A percentile compares a stretch with the other conserved stretches of the same genome.
Evolutionary conservation across 768 basidiomycete genomes (phyloP).

Genomic region (Rhodotorula taiwanensis): DNA sequence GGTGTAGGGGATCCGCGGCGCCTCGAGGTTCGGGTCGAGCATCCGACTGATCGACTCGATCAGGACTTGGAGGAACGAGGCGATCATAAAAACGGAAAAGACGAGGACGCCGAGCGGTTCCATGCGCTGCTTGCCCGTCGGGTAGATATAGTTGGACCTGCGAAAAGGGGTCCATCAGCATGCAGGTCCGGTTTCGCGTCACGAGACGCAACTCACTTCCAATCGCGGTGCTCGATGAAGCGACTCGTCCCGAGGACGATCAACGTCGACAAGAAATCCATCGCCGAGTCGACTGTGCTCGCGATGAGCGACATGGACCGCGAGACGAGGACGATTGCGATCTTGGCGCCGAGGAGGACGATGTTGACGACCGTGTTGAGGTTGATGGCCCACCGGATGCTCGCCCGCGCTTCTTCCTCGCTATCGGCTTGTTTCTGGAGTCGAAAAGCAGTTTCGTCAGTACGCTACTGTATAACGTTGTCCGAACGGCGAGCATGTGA

Average conservation of each 20-base stretch:
- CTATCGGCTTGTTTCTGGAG: not conserved
- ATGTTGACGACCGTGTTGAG: slow-evolving; percentile 43
- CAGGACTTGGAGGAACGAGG: slow-evolving; percentile 43
- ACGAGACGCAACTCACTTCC: slow-evolving; percentile 16
- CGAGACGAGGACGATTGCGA: slow-evolving; percentile 46
- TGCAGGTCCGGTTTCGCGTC: no score
- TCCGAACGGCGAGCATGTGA: no score
- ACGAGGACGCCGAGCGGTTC: slow-evolving; percentile 48
- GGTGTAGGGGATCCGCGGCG: slow-evolving; percentile 29
- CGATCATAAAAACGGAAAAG: slow-evolving; percentile 48
- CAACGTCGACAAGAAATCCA: slow-evolving; percentile 47
- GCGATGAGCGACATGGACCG: slow-evolving; percentile 48
- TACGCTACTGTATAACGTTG: no score
- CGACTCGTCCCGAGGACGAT: slow-evolving; percentile 47
- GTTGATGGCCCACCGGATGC: slow-evolving; percentile 36
- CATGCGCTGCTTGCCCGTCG: slow-evolving; percentile 32
- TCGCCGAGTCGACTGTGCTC: slow-evolving; percentile 46
- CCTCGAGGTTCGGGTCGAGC: slow-evolving; percentile 35
- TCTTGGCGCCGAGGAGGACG: slow-evolving; percentile 45
- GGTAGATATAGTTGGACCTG: slow-evolving; percentile 23
- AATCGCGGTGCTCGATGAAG: slow-evolving; percentile 41
- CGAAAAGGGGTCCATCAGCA: no score
- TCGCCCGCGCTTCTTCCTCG: slow-evolving; percentile 17
- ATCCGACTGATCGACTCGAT: slow-evolving; percentile 46
- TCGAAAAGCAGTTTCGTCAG: not conserved